Evolutionary conservation across 352 stramenopile species (phyloP).

Genomic region (Pythium periplocum): DNA sequence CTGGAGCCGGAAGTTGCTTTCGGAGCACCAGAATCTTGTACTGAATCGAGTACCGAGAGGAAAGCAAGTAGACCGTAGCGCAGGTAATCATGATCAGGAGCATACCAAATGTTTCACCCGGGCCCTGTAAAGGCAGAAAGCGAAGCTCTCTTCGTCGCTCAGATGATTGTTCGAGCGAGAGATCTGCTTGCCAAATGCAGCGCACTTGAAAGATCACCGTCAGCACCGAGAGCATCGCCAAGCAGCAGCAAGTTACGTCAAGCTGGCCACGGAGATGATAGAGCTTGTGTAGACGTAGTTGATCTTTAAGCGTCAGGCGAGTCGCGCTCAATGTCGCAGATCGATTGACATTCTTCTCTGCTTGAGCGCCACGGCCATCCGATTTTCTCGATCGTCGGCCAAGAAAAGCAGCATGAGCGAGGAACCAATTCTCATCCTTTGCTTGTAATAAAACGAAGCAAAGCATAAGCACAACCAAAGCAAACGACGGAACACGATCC

Average conservation of each 20-base stretch:
- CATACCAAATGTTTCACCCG: slow-evolving; percentile 45
- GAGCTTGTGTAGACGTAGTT: slow-evolving; percentile 8
- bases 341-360: slow-evolving; percentile 1
- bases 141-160: too few relatives aligned
- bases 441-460: slow-evolving; percentile 26
- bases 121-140: background rate
- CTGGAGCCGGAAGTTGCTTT: slow-evolving; percentile 29
- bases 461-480: slow-evolving; percentile 19
- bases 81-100: slow-evolving; percentile 40
- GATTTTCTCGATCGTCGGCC: slow-evolving; percentile 10
- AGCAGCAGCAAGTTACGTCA: slow-evolving; percentile 29
- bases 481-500: slow-evolving; percentile 34
- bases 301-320: slow-evolving; percentile 15
- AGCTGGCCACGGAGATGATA: background rate
- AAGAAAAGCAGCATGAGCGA: slow-evolving; percentile 28
- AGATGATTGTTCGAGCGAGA: too few relatives aligned
- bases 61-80: slow-evolving; percentile 33
- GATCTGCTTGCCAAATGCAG: slow-evolving; percentile 39
- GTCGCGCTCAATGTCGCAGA: slow-evolving; percentile 21
- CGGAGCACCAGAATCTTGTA: slow-evolving; percentile 45
- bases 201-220: slow-evolving; percentile 50
- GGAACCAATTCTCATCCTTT: slow-evolving; percentile 25
- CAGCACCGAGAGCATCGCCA: slow-evolving; percentile 31
- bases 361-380: background rate
- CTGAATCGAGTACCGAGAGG: slow-evolving; percentile 44